Evolutionary conservation across 371 early-diverging fungal species (phyloP).

Genomic region (Mucor racemosus): DNA sequence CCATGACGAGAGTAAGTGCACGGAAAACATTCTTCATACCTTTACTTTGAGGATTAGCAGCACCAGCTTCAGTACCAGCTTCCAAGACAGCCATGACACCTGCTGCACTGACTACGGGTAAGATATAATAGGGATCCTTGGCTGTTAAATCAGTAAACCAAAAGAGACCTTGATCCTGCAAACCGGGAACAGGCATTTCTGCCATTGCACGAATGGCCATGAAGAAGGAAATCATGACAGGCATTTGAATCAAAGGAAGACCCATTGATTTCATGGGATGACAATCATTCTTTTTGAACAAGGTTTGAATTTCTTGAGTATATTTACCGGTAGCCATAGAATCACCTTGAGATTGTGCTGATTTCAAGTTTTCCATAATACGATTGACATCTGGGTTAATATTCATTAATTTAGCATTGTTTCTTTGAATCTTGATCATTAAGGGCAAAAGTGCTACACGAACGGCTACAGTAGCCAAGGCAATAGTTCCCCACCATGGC

Average conservation of each 20-base stretch:
- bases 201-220: constrained; percentile 86
- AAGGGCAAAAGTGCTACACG: constrained; percentile 80
- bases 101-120: constrained; percentile 78
- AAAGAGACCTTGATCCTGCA: constrained; percentile 73
- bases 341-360: constrained; percentile 66
- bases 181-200: constrained; percentile 81
- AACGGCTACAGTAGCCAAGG: constrained; percentile 69
- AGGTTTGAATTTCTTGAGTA: constrained; percentile 57
- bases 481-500: constrained; percentile 95
- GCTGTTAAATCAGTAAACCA: constrained; percentile 88
- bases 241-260: constrained; percentile 74
- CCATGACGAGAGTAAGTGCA: constrained; percentile 61
- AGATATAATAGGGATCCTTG: constrained; percentile 81
- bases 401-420: constrained; percentile 74
- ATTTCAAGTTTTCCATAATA: constrained; percentile 67
- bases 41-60: constrained; percentile 48
- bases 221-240: constrained; percentile 92
- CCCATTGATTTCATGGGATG: constrained; percentile 69
- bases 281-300: constrained; percentile 71
- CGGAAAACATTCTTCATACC: constrained; percentile 78
- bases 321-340: constrained; percentile 55
- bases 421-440: constrained; percentile 76
- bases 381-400: constrained; percentile 77
- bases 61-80: constrained; percentile 64
- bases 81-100: constrained; percentile 82